Conservation (phyloP, 106 monocot genomes). For the Allium fistulosum region DNA sequence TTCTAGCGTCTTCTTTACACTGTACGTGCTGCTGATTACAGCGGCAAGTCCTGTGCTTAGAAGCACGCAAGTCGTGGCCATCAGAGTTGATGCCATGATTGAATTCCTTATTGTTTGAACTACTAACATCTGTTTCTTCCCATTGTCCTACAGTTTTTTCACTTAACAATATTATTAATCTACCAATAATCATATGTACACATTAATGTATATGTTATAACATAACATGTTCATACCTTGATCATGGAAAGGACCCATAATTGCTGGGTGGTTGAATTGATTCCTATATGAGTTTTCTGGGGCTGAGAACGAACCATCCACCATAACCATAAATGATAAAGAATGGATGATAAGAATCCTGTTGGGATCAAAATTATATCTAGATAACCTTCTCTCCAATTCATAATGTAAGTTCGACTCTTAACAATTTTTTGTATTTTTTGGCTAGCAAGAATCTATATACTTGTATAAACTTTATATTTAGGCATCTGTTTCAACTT, state of each 20-base stretch:
- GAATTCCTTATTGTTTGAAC: constrained; percentile 15
- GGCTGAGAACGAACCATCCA: constrained; percentile 32
- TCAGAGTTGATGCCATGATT: constrained; percentile 18
- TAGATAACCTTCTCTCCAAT: constrained; percentile 51
- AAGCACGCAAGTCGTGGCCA: constrained; percentile 20
- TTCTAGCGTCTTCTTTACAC: constrained; percentile 10
- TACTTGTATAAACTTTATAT: too few relatives aligned
- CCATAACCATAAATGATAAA: constrained; percentile 58
- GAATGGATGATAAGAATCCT: constrained; percentile 26
- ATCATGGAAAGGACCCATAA: constrained; percentile 46
- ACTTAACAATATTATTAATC: neutral
- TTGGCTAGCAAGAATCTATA: too few relatives aligned
- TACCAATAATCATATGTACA: neutral
- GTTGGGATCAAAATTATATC: constrained; percentile 44
- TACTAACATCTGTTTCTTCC: constrained; percentile 13
- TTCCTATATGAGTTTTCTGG: constrained; percentile 32
- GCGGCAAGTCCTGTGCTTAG: constrained; percentile 24
- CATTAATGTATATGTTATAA: neutral
- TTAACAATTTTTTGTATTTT: too few relatives aligned
- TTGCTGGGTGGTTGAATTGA: constrained; percentile 42
- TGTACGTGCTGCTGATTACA: constrained; percentile 25
- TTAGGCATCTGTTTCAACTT: too few relatives aligned
- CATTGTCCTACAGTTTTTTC: constrained; percentile 6
- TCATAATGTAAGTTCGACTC: constrained; percentile 13
- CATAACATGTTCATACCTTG: constrained; percentile 19